Percentiles rank a stretch among this genome's conserved stretches.
Evolutionary conservation across 2,329 filamentous ascomycete genomes (phyloP).

Genomic region (Fusarium staphyleae): DNA sequence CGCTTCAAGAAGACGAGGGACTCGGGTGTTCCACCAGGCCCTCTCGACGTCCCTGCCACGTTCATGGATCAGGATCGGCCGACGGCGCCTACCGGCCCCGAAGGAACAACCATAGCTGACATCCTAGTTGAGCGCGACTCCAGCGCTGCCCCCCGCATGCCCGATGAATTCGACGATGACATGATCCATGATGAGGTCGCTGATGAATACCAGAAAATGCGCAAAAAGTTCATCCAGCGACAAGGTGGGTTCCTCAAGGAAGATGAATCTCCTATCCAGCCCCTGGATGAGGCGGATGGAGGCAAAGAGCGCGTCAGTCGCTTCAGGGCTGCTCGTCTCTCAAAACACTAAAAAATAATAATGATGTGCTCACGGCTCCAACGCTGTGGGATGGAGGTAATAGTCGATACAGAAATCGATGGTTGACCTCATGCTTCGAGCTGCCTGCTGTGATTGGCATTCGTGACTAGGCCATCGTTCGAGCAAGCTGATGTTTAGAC

Average conservation of each 20-base stretch:
- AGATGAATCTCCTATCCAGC: constrained; percentile 70
- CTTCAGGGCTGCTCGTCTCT: constrained; percentile 75
- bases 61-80: constrained; percentile 50
- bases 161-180: constrained; percentile 72
- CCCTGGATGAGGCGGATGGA: constrained; percentile 72
- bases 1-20: constrained; percentile 58
- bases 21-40: constrained; percentile 48
- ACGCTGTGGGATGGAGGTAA: constrained; percentile 20
- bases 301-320: constrained; percentile 70
- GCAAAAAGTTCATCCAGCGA: constrained; percentile 82
- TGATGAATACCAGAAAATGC: constrained; percentile 80
- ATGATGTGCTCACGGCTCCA: constrained; percentile 8
- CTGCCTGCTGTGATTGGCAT: constrained; percentile 35
- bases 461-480: constrained; percentile 10
- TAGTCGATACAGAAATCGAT: constrained; percentile 43
- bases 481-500: not conserved
- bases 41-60: constrained; percentile 52
- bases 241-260: constrained; percentile 83
- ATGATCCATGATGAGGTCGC: constrained; percentile 80
- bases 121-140: constrained; percentile 63
- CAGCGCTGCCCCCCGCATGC: constrained; percentile 43
- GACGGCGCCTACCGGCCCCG: constrained; percentile 56
- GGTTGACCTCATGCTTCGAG: constrained; percentile 28
- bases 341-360: constrained; percentile 51
- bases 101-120: constrained; percentile 65